Conservation (phyloP, 139 green algal species). For the Chara braunii region DNA sequence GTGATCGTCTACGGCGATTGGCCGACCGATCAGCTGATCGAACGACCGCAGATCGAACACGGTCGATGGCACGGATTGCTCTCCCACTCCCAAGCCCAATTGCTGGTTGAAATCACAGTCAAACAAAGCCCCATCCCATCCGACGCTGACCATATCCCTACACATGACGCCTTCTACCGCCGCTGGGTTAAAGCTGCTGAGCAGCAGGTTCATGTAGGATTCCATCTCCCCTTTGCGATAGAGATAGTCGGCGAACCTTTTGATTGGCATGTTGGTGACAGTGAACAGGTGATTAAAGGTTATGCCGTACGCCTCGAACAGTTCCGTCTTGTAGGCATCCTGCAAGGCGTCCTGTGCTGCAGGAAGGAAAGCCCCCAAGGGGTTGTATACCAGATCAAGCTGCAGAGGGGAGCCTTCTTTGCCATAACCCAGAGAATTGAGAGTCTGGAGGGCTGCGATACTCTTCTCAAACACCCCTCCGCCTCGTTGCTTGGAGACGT, state of each 20-base stretch:
- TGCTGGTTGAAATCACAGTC: constrained; percentile 99
- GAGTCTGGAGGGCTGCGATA: constrained; percentile 64
- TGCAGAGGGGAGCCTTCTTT: constrained; percentile 51
- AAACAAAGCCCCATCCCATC: constrained; percentile 78
- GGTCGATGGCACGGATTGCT: constrained; percentile 37
- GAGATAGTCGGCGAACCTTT: constrained; percentile 49
- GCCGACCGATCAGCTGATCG: constrained; percentile 56
- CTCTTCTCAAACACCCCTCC: constrained; percentile 78
- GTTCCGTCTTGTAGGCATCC: constrained; percentile 56
- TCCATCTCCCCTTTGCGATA: not conserved
- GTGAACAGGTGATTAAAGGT: constrained; percentile 76
- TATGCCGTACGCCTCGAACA: constrained; percentile 66
- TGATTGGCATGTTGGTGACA: constrained; percentile 99
- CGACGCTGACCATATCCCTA: too few relatives aligned
- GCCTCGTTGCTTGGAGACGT: constrained; percentile 74
- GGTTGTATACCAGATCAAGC: constrained; percentile 97
- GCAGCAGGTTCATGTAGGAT: too few relatives aligned
- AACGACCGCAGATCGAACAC: constrained; percentile 75
- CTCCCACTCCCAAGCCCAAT: constrained; percentile 57
- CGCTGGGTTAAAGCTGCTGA: too few relatives aligned
- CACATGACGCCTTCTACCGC: not conserved
- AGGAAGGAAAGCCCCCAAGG: constrained; percentile 61
- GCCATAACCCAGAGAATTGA: constrained; percentile 75
- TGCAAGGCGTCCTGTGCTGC: constrained; percentile 54
- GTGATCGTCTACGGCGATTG: constrained; percentile 74